phyloP scores from a whole-genome alignment of 176 grass and related monocot species.

The Sorghum bicolor region Sorghum_bicolor_NCBIv3 NC_012877.2:1331501-1332000 shows the following conservation, averaged over 20 bases:
- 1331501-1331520: not conserved
- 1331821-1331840: slow-evolving; percentile 26
- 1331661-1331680: slow-evolving; percentile 48
- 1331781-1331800: slow-evolving; percentile 14
- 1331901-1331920: not conserved
- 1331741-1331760: not conserved
- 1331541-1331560: not conserved
- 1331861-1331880: not conserved
- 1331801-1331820: slow-evolving; percentile 37
- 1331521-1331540: too few species aligned
- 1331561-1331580: not conserved
- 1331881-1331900: not conserved
- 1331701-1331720: not conserved
- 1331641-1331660: slow-evolving; percentile 45
- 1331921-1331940: not conserved
- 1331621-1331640: slow-evolving; percentile 53
- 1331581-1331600: not conserved
- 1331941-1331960: not conserved
- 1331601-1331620: not conserved
- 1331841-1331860: slow-evolving; percentile 59
- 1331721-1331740: not conserved
- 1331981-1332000: not conserved
- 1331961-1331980: not conserved
- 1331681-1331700: not conserved
- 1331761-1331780: not conserved